Evolutionary conservation across 1,284 basidiomycete species (phyloP).

Genomic region (Kalmanozyma brasiliensis): DNA sequence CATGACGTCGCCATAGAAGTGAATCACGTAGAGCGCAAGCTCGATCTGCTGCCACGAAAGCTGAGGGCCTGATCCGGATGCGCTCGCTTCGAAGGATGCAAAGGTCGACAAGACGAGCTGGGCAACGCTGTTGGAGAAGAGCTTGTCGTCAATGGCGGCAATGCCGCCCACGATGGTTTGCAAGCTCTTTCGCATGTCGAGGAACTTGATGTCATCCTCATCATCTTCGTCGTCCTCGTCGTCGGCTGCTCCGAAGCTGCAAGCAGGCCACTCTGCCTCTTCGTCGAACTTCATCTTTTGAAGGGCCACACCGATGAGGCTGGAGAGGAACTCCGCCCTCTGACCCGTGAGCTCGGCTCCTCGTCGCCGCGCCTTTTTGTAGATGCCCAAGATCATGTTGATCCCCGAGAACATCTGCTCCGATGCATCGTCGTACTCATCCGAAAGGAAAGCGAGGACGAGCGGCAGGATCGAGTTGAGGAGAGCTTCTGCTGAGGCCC

Average conservation of each 20-base stretch:
- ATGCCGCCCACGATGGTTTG: conserved; percentile 84
- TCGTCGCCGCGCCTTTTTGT: conserved; percentile 62
- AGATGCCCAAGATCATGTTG: conserved; percentile 56
- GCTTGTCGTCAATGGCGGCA: conserved; percentile 80
- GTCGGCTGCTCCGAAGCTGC: conserved; percentile 73
- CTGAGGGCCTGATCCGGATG: conserved; percentile 69
- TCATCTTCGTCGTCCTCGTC: conserved; percentile 75
- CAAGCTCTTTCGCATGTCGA: conserved; percentile 85
- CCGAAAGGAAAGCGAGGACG: conserved; percentile 87
- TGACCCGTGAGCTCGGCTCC: conserved; percentile 41
- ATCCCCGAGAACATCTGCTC: conserved; percentile 62
- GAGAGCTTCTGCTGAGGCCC: conserved; percentile 76
- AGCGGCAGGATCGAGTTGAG: conserved; percentile 81
- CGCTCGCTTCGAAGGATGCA: conserved; percentile 73
- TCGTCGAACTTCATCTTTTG: conserved; percentile 76
- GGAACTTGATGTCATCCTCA: conserved; percentile 86
- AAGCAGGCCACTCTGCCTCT: conserved; percentile 83
- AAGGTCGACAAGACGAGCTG: conserved; percentile 80
- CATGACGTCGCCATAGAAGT: conserved; percentile 83
- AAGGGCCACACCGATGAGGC: conserved; percentile 82
- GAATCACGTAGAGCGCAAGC: conserved; percentile 88
- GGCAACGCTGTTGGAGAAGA: conserved; percentile 79
- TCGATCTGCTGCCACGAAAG: conserved; percentile 94
- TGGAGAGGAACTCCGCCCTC: conserved; percentile 75
- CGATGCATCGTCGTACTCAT: conserved; percentile 73